Base-by-base conservation (phyloP, 306 rosid species). In the Prunus mongolica region DNA sequence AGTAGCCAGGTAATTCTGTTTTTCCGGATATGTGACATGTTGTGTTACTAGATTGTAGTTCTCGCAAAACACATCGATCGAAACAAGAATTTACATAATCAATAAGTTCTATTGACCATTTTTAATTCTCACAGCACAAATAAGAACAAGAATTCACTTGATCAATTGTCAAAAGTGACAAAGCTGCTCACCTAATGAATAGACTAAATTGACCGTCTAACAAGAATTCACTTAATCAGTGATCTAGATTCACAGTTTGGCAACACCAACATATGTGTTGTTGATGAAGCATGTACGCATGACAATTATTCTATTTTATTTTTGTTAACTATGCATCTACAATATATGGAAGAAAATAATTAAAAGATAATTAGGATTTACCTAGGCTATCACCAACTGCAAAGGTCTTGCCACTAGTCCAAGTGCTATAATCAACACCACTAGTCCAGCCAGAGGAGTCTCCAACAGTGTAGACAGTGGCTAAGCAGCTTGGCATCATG, bases 351-450 rank as follows among this genome's bases (percentile, higher is more conserved):
- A 38, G 44, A 6, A 38, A 22, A 57, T 28, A 28, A 30, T 16
- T 19, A 65, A 10, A 9, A 19, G 27, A 49, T 19, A 32, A n/a
- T 32, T 28, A 19, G 47, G 27, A 19, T 19, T 87, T 64, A 95
- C 99, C 89, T 0, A 95, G 85, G 77, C 67, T 89, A 67, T 92
- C 99, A 25, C 98, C 99, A 22, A 89, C 91, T 3, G 4, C 55
- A 62, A 95, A 91, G 63, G 88, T 83, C 74, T 89, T 90, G 80
- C 61, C 96, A 16, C 90, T 56, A 19, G 88, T 73, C 99, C 99
- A 95, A 24, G 96, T 80, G 79, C 76, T 73, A 77, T 95, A 95
- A 82, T 95, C 96, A 55, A 28, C 50, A 30, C 93, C 91, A 0
- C 76, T 32, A 4, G 74, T 34, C 99, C 99, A 95, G 70, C 99